Evolutionary conservation across 169 alveolate genomes (phyloP).

Genomic region (Ichthyophthirius multifiliis): DNA sequence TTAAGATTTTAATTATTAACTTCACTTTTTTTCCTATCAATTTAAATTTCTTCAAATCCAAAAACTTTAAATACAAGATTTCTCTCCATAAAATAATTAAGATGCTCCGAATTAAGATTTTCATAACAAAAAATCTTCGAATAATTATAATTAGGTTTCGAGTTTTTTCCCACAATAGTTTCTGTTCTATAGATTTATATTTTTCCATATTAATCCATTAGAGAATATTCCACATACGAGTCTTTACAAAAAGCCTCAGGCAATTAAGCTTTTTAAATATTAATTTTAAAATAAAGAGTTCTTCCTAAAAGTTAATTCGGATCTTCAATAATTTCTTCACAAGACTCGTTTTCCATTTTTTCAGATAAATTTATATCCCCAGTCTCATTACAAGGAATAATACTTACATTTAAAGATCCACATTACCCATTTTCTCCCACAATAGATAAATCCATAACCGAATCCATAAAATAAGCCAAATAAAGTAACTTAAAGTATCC

Average conservation of each 20-base stretch:
- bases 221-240: constrained; percentile 43
- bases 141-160: constrained; percentile 40
- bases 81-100: constrained; percentile 44
- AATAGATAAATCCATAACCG: constrained; percentile 46
- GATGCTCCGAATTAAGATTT: constrained; percentile 17
- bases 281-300: constrained; percentile 51
- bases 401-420: constrained; percentile 47
- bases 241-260: constrained; percentile 56
- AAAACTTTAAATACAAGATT: constrained; percentile 53
- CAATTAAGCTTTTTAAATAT: constrained; percentile 44
- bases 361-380: constrained; percentile 53
- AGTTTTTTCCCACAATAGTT: constrained; percentile 29
- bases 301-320: constrained; percentile 64
- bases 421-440: constrained; percentile 43
- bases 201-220: constrained; percentile 38
- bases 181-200: constrained; percentile 28
- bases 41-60: constrained; percentile 53
- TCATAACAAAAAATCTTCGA: constrained; percentile 38
- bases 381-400: constrained; percentile 66
- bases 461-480: constrained; percentile 67
- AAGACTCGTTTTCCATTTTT: constrained; percentile 36
- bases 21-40: too few relatives aligned
- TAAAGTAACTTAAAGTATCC: constrained; percentile 52
- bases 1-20: too few relatives aligned
- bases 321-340: constrained; percentile 48